Percentiles rank a stretch among this genome's conserved stretches.
phyloP scores from a whole-genome alignment of 179 eudicot species.

The Silene vulgaris region DNA sequence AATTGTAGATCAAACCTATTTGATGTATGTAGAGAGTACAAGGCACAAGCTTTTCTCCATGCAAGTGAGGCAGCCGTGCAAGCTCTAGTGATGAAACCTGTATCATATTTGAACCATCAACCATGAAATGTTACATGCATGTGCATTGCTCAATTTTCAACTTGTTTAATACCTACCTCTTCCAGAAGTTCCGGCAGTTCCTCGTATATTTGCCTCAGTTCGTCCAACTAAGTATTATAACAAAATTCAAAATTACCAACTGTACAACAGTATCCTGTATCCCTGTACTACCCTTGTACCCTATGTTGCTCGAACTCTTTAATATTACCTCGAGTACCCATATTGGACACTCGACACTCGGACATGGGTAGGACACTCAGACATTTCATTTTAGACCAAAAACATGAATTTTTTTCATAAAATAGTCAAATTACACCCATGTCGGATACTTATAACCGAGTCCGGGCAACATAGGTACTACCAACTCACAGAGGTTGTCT shows the following conservation, averaged over 20 bases:
- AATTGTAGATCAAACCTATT: slow-evolving; percentile 55
- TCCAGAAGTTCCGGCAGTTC: slow-evolving; percentile 94
- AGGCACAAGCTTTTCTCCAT: slow-evolving; percentile 46
- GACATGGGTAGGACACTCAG: too few relatives aligned
- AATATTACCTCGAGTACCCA: too few relatives aligned
- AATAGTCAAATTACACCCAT: too few relatives aligned
- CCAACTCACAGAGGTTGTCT: too few relatives aligned
- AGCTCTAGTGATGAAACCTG: slow-evolving; percentile 88
- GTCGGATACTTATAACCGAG: too few relatives aligned
- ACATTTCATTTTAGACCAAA: too few relatives aligned
- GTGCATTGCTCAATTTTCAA: slow-evolving; percentile 17
- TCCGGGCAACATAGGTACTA: too few relatives aligned
- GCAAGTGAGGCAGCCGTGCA: slow-evolving; percentile 67
- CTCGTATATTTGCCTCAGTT: slow-evolving; percentile 92
- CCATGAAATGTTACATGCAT: slow-evolving; percentile 14
- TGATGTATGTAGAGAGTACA: slow-evolving; percentile 75
- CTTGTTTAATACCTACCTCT: slow-evolving; percentile 50
- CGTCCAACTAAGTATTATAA: slow-evolving; percentile 64
- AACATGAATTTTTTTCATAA: too few relatives aligned
- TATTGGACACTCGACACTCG: too few relatives aligned
- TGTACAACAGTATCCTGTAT: too few relatives aligned
- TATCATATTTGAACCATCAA: slow-evolving; percentile 21
- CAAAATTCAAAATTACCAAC: slow-evolving; percentile 11
- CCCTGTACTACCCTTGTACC: too few relatives aligned
- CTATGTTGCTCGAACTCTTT: too few relatives aligned